Evolutionary conservation across 2,329 filamentous ascomycete genomes (phyloP).

Genomic region (Pezicula neosporulosa): DNA sequence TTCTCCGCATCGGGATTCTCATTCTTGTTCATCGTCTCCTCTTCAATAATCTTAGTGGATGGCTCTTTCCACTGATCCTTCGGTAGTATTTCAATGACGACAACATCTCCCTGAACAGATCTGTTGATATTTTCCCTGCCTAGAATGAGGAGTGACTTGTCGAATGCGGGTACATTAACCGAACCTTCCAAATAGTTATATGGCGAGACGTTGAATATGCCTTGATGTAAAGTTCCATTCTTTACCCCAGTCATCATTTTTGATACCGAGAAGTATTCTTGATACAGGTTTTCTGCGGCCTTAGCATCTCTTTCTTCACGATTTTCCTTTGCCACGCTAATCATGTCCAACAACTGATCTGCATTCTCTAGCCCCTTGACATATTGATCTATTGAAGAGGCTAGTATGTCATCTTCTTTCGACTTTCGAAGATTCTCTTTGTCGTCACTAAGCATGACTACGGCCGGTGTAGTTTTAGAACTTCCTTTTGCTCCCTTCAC

Average conservation of each 20-base stretch:
- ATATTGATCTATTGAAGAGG: constrained; percentile 69
- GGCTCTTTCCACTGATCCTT: constrained; percentile 97
- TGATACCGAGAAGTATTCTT: constrained; percentile 84
- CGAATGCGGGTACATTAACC: constrained; percentile 84
- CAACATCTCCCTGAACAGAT: constrained; percentile 85
- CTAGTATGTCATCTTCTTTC: constrained; percentile 68
- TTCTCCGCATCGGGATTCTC: constrained; percentile 89
- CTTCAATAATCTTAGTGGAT: constrained; percentile 92
- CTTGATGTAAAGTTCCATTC: constrained; percentile 85
- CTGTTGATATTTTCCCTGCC: constrained; percentile 96
- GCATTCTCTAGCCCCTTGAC: constrained; percentile 81
- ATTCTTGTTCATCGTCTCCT: constrained; percentile 86
- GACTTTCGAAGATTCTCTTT: constrained; percentile 83
- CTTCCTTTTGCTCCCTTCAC: constrained; percentile 48
- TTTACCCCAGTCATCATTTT: constrained; percentile 94
- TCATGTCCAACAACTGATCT: constrained; percentile 87
- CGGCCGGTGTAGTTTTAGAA: constrained; percentile 60
- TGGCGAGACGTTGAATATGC: constrained; percentile 90
- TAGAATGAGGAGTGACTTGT: constrained; percentile 81
- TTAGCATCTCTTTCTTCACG: constrained; percentile 62
- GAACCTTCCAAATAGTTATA: constrained; percentile 98
- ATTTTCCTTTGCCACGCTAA: constrained; percentile 73
- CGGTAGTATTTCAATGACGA: constrained; percentile 89
- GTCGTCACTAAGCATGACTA: constrained; percentile 95
- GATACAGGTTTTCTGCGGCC: constrained; percentile 69